phyloP scores from a whole-genome alignment of 164 flowering plant species.

The Vitis riparia region DNA sequence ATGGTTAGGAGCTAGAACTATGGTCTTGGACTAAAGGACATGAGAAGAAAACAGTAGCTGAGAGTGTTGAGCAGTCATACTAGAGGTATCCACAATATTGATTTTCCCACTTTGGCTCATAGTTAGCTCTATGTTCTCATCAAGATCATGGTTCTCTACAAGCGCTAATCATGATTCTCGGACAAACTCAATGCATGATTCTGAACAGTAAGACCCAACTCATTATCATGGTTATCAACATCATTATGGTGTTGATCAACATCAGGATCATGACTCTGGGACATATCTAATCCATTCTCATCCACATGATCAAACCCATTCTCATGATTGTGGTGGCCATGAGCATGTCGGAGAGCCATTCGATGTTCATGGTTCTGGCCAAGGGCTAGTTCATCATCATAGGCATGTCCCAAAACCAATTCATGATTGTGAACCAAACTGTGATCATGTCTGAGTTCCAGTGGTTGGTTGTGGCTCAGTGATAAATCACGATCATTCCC shows the following conservation, averaged over 20 bases:
- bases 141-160: constrained; percentile 8
- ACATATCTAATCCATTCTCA: constrained; percentile 12
- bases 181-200: constrained; percentile 13
- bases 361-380: constrained; percentile 5
- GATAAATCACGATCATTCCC: constrained; percentile 19
- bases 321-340: not conserved
- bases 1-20: constrained; percentile 9
- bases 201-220: constrained; percentile 10
- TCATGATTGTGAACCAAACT: constrained; percentile 20
- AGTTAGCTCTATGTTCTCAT: constrained; percentile 14
- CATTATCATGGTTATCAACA: constrained; percentile 14
- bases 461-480: constrained; percentile 5
- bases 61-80: constrained; percentile 3
- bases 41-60: constrained; percentile 11
- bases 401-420: constrained; percentile 10
- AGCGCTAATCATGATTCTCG: constrained; percentile 13
- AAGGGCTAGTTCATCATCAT: constrained; percentile 13
- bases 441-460: constrained; percentile 20
- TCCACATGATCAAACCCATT: constrained; percentile 8
- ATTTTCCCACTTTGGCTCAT: constrained; percentile 1
- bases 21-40: constrained; percentile 14
- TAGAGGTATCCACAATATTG: not conserved
- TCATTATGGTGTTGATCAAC: constrained; percentile 12
- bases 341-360: constrained; percentile 1
- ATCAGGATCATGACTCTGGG: constrained; percentile 9